These are phyloP conservation scores for Aspergillus wentii DNA, from an alignment of 495 filamentous ascomycete species.

Conservation along the genomic window DNA sequence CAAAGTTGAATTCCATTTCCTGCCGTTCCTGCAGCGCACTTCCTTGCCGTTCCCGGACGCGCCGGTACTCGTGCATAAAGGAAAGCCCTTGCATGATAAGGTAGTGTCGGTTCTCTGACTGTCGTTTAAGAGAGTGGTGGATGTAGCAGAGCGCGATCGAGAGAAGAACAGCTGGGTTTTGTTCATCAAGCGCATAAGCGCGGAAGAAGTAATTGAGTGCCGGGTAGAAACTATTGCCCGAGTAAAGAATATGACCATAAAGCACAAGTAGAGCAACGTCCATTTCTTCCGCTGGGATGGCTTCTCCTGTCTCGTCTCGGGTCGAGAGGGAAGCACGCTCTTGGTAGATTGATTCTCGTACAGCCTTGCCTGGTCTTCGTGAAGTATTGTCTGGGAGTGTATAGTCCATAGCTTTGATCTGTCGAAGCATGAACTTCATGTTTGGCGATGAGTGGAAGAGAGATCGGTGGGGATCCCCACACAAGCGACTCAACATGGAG, in stretches of 20 bases:
- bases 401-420: constrained; percentile 86
- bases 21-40: constrained; percentile 49
- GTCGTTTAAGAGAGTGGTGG: constrained; percentile 80
- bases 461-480: constrained; percentile 38
- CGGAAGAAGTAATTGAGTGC: constrained; percentile 91
- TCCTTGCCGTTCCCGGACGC: constrained; percentile 36
- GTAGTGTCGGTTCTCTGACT: constrained; percentile 83
- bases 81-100: constrained; percentile 76
- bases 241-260: constrained; percentile 83
- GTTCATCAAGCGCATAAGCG: constrained; percentile 71
- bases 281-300: constrained; percentile 46
- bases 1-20: constrained; percentile 90
- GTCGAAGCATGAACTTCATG: constrained; percentile 85
- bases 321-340: constrained; percentile 48
- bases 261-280: constrained; percentile 76
- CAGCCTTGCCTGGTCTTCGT: constrained; percentile 7
- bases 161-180: constrained; percentile 73
- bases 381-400: constrained; percentile 32
- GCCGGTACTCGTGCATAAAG: constrained; percentile 77
- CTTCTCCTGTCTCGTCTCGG: constrained; percentile 40
- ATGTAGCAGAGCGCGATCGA: constrained; percentile 66
- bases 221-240: constrained; percentile 69
- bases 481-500: constrained; percentile 62
- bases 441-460: constrained; percentile 55
- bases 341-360: constrained; percentile 33